Conservation (phyloP, 2,329 filamentous ascomycete species). For the Penicillium sp. region DNA sequence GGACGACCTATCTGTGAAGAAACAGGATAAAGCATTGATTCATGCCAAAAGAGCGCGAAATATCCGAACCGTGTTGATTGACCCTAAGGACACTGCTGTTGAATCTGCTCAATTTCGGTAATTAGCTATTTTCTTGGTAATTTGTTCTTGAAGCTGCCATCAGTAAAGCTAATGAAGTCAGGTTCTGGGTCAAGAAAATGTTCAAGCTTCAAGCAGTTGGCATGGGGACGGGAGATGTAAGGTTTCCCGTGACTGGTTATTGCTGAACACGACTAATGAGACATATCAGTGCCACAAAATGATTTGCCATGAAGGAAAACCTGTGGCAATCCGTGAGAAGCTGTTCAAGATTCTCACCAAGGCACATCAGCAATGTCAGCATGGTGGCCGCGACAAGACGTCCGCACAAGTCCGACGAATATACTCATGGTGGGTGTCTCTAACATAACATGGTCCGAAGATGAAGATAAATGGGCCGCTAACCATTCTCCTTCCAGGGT, state of each 20-base stretch:
- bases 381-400: slow-evolving; percentile 56
- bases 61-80: slow-evolving; percentile 49
- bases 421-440: slow-evolving; percentile 50
- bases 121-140: neutral
- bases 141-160: neutral
- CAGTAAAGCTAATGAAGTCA: slow-evolving; percentile 20
- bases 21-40: slow-evolving; percentile 55
- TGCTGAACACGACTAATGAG: neutral
- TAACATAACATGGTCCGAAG: neutral
- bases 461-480: neutral
- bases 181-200: slow-evolving; percentile 58
- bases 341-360: slow-evolving; percentile 54
- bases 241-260: slow-evolving; percentile 8
- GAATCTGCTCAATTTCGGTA: slow-evolving; percentile 55
- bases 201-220: slow-evolving; percentile 49
- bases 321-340: slow-evolving; percentile 55
- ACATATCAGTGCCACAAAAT: slow-evolving; percentile 39
- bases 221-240: slow-evolving; percentile 40
- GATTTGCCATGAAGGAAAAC: slow-evolving; percentile 54
- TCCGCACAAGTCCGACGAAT: slow-evolving; percentile 53
- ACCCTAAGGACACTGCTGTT: slow-evolving; percentile 53
- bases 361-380: slow-evolving; percentile 53
- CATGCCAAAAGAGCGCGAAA: slow-evolving; percentile 51
- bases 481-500: slow-evolving; percentile 41
- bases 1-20: slow-evolving; percentile 52